These are phyloP conservation scores for Elongisporangium undulatum DNA, from an alignment of 352 stramenopile genomes.

Conservation along the genomic window DNA sequence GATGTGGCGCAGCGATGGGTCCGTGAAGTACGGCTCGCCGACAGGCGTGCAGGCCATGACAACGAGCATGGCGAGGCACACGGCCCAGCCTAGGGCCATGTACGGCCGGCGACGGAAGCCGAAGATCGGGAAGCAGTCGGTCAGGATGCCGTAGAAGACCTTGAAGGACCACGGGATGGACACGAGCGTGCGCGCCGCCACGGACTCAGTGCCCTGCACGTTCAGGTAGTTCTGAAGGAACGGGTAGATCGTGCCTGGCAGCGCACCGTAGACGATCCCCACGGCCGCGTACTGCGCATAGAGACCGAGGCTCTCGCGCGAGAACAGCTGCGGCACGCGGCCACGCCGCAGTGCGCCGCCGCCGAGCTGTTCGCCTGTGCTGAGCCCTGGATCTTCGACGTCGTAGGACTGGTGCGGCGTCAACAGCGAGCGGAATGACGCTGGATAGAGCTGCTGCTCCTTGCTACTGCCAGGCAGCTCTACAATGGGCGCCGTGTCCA, in stretches of 20 bases:
- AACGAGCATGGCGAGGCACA: slow-evolving; percentile 25
- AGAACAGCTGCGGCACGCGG: slow-evolving; percentile 10
- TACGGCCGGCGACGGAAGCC: slow-evolving; percentile 16
- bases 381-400: neutral
- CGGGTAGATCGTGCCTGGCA: slow-evolving; percentile 24
- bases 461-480: neutral
- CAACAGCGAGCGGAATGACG: neutral
- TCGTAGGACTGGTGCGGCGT: neutral
- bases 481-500: neutral
- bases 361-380: neutral
- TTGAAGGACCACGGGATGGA: slow-evolving; percentile 43
- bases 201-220: slow-evolving; percentile 11
- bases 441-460: neutral
- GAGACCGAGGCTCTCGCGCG: slow-evolving; percentile 21
- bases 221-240: slow-evolving; percentile 27
- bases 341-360: slow-evolving; percentile 17
- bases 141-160: slow-evolving; percentile 20
- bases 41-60: slow-evolving; percentile 18
- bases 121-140: slow-evolving; percentile 16
- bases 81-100: slow-evolving; percentile 21
- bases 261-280: slow-evolving; percentile 17
- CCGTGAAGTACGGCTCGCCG: slow-evolving; percentile 23
- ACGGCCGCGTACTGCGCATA: slow-evolving; percentile 20
- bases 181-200: slow-evolving; percentile 21
- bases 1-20: slow-evolving; percentile 10